Percentiles rank a stretch among this genome's conserved stretches.
Evolutionary conservation across 345 rosid genomes (phyloP).

Genomic region (Balakata baccata): DNA sequence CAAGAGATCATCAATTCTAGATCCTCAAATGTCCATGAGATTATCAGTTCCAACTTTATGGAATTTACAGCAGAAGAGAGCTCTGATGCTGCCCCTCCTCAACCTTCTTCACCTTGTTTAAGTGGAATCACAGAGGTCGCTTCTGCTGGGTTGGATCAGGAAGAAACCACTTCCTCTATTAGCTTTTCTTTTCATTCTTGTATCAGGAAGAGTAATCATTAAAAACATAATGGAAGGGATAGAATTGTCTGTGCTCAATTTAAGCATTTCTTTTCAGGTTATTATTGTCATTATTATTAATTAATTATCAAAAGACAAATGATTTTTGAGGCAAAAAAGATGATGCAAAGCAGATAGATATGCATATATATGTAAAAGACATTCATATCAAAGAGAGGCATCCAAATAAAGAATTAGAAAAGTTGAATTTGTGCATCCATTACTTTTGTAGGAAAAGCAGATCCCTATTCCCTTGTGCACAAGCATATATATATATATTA

Average conservation of each 20-base stretch:
- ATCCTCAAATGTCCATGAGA: not conserved
- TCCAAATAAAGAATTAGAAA: conserved; percentile 24
- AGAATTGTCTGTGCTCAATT: too few relatives aligned
- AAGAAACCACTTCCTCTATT: conserved; percentile 29
- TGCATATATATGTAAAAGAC: not conserved
- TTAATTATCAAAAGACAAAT: conserved; percentile 25
- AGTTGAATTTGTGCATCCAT: conserved; percentile 20
- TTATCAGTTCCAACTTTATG: conserved; percentile 13
- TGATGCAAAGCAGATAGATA: conserved; percentile 2
- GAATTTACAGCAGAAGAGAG: conserved; percentile 37
- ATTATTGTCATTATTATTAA: not conserved
- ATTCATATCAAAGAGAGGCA: conserved; percentile 13
- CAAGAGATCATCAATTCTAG: conserved; percentile 15
- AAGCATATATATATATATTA: not conserved
- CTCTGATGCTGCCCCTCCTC: conserved; percentile 40
- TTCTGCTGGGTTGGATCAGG: conserved; percentile 29
- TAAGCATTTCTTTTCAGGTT: too few relatives aligned
- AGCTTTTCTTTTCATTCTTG: too few relatives aligned
- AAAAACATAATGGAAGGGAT: not conserved
- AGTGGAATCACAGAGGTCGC: conserved; percentile 39
- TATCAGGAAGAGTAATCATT: too few relatives aligned
- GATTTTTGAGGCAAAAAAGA: conserved; percentile 28
- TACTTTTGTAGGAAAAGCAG: conserved; percentile 20
- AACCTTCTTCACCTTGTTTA: conserved; percentile 57
- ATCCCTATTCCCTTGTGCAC: conserved; percentile 3